Percentiles rank a stretch among this genome's conserved stretches.
phyloP scores from a whole-genome alignment of 1,284 basidiomycete genomes.

The Mycena sp. region DNA sequence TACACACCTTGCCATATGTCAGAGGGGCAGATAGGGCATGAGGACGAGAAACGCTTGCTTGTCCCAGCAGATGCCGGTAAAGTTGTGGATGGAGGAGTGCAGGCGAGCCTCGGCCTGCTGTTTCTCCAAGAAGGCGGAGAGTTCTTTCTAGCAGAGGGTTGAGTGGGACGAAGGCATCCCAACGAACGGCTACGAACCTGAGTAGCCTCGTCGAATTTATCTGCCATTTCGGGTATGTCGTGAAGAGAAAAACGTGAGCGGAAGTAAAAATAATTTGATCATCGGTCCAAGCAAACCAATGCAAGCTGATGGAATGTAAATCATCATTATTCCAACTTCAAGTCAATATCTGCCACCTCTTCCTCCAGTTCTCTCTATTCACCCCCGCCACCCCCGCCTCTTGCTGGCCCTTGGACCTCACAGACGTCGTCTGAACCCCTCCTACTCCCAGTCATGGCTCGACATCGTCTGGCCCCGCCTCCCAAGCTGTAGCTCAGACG shows the following conservation, averaged over 20 bases:
- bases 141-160: slow-evolving; percentile 73
- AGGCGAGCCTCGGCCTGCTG: slow-evolving; percentile 80
- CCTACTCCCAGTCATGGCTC: background rate
- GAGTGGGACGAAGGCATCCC: slow-evolving; percentile 5
- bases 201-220: slow-evolving; percentile 82
- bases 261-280: slow-evolving; percentile 26
- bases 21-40: slow-evolving; percentile 26
- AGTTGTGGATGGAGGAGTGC: slow-evolving; percentile 72
- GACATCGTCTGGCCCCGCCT: slow-evolving; percentile 7
- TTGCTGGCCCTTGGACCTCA: no score
- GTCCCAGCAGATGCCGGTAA: slow-evolving; percentile 81
- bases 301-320: no score
- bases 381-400: no score
- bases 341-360: no score
- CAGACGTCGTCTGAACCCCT: no score
- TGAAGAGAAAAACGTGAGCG: background rate
- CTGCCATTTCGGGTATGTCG: slow-evolving; percentile 49
- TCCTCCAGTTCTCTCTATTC: no score
- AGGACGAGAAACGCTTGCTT: slow-evolving; percentile 68
- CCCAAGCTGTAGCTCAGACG: background rate
- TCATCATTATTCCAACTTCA: no score
- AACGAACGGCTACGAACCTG: slow-evolving; percentile 57
- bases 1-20: slow-evolving; percentile 71
- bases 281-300: background rate
- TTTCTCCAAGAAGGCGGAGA: slow-evolving; percentile 84